Evolutionary conservation across 371 early-diverging fungal species (phyloP), one percentile per base, ranked within the genome.

Genomic region (Mortierella sp.): DNA sequence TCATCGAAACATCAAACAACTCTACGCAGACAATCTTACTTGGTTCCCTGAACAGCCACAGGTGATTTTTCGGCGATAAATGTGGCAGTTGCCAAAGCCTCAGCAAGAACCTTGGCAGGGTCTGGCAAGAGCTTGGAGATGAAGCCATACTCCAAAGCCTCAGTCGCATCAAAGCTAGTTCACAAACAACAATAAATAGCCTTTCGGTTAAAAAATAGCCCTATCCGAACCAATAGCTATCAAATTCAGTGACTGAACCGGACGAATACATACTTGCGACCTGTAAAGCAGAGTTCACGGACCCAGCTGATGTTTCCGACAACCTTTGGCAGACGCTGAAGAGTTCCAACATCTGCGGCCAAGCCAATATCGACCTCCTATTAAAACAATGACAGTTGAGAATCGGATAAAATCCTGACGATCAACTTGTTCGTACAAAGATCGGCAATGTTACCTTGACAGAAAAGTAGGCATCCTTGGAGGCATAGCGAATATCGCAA

Each of bases 251-350:
- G 9, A 22, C 32, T 11, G 62, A 57, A 65, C 3, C 32, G 49
- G 59, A 55, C 1, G 9, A 40, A 32, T 11, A 68, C 88, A 72
- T 86, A 90, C 86, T 85, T 89, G 73, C 98, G 90, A 0, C 90
- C 97, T 8, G 98, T 97, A 51, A 90, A 88, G 77, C 94, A 95
- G 14, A 96, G 83, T 68, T 98, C 99, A 70, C 97, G 93, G 39
- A 96, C 94, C 92, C 94, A 91, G 84, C 94, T 92, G 66, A 91
- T 86, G 84, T 96, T 97, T 28, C 97, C 97, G 66, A 97, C 94
- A 11, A 97, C 89, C 85, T 97, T 97, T 51, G 97, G 97, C 26
- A 98, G 87, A 26, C 99, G 91, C 84, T 98, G 98, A 52, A 98
- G 88, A 32, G 97, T 95, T 47, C 87, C 95, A 14, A 95, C 88